These are phyloP conservation scores for Monosporozyma servazzii DNA, from an alignment of 805 yeast species.

Conservation along the genomic window DNA sequence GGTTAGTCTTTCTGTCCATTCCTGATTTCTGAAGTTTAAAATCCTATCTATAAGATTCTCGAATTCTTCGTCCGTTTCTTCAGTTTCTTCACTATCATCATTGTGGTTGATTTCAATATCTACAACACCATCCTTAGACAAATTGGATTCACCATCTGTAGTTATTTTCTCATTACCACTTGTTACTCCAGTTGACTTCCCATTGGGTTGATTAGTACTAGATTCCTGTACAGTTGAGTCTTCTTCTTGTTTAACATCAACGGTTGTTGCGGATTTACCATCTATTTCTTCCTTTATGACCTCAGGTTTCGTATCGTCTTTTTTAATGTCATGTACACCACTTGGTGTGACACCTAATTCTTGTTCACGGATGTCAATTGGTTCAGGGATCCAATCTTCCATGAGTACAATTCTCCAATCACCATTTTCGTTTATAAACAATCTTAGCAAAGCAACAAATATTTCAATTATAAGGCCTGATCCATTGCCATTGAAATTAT, in stretches of 20 bases:
- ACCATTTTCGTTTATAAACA: conserved; percentile 27
- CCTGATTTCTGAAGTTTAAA: conserved; percentile 46
- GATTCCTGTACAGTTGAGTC: not conserved
- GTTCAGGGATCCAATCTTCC: conserved; percentile 22
- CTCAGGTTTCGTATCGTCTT: not conserved
- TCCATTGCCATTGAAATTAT: conserved; percentile 19
- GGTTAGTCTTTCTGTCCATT: conserved; percentile 74
- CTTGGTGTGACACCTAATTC: not conserved
- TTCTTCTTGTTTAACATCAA: not conserved
- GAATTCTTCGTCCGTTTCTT: conserved; percentile 9
- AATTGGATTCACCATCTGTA: not conserved
- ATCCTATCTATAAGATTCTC: conserved; percentile 28
- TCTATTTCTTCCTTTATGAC: not conserved
- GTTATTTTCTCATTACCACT: not conserved
- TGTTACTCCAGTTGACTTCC: not conserved
- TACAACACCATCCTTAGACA: not conserved
- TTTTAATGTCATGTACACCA: not conserved
- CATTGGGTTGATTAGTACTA: not conserved
- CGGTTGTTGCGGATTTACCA: not conserved
- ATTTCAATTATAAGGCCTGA: conserved; percentile 22
- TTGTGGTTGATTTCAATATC: conserved; percentile 3
- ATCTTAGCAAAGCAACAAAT: conserved; percentile 22
- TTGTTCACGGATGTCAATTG: not conserved
- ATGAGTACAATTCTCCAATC: conserved; percentile 25
- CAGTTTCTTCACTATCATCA: conserved; percentile 15